Conservation (phyloP, 805 yeast species). For the Cyberlindnera lachancei region DNA sequence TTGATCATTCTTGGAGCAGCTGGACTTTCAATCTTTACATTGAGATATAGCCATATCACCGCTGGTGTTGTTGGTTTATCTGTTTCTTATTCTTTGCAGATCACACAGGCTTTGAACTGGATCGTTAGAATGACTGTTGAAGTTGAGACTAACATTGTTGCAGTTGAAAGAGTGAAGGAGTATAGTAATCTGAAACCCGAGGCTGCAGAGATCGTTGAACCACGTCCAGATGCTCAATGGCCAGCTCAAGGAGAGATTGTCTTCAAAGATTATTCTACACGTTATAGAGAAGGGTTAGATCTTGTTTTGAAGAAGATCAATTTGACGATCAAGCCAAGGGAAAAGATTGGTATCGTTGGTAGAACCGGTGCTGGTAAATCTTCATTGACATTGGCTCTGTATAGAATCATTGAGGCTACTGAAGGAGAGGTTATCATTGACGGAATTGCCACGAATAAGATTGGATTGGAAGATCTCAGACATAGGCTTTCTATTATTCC, state of each 20-base stretch:
- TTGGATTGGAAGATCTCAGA: constrained; percentile 76
- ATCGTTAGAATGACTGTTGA: constrained; percentile 98
- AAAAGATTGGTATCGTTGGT: constrained; percentile 93
- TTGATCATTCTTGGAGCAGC: constrained; percentile 83
- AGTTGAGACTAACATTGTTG: constrained; percentile 94
- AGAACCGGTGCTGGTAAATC: constrained; percentile 97
- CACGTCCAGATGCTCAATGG: constrained; percentile 68
- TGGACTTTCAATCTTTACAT: constrained; percentile 54
- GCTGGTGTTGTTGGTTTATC: constrained; percentile 94
- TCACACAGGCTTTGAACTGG: constrained; percentile 94
- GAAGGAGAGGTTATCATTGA: constrained; percentile 69
- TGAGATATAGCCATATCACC: constrained; percentile 61
- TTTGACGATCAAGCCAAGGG: constrained; percentile 59
- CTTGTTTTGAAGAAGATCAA: constrained; percentile 65
- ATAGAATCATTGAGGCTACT: constrained; percentile 75
- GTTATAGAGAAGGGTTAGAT: constrained; percentile 77
- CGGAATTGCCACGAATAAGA: constrained; percentile 50
- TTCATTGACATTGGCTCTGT: constrained; percentile 74
- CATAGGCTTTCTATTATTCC: constrained; percentile 79
- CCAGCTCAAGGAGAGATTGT: constrained; percentile 62
- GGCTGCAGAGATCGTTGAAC: constrained; percentile 65
- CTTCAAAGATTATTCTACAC: constrained; percentile 70
- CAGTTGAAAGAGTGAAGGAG: constrained; percentile 91
- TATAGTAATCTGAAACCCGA: constrained; percentile 76
- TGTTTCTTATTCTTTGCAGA: constrained; percentile 85